Conservation (phyloP, 768 basidiomycete genomes). For the Strobilomyces echinocephalus region DNA sequence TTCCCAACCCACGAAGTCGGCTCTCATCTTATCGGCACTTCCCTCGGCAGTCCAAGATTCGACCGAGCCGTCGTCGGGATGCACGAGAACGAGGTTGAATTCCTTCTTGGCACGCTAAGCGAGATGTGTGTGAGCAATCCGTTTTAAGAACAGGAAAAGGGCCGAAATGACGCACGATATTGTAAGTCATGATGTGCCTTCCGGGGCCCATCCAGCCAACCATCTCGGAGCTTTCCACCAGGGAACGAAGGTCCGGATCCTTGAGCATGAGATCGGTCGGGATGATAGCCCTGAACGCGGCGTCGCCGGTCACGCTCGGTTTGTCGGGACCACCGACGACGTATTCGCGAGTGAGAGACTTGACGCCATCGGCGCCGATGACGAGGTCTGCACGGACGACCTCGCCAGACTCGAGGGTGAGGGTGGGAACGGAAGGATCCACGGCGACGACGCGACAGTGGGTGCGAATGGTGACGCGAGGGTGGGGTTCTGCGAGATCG, state of each 20-base stretch:
- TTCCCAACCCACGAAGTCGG: constrained; percentile 46
- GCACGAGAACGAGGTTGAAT: constrained; percentile 44
- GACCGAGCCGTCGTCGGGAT: constrained; percentile 36
- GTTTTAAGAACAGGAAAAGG: background rate
- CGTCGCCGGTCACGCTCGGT: constrained; percentile 55
- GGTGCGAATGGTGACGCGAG: constrained; percentile 32
- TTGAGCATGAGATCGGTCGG: constrained; percentile 39
- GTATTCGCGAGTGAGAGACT: constrained; percentile 45
- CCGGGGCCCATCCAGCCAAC: constrained; percentile 58
- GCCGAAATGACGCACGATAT: constrained; percentile 32
- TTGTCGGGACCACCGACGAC: constrained; percentile 45
- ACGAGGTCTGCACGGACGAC: constrained; percentile 41
- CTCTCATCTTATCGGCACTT: constrained; percentile 42
- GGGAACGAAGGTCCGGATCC: constrained; percentile 47
- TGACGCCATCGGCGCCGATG: constrained; percentile 51
- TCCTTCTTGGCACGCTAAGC: constrained; percentile 33
- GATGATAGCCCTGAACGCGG: constrained; percentile 55
- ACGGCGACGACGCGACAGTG: constrained; percentile 34
- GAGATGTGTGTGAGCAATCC: background rate
- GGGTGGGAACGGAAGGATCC: constrained; percentile 29
- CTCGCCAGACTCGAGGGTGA: constrained; percentile 41
- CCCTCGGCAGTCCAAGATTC: constrained; percentile 46
- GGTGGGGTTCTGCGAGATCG: constrained; percentile 33
- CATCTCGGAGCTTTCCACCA: constrained; percentile 51
- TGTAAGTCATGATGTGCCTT: constrained; percentile 42